Evolutionary conservation across 768 basidiomycete species (phyloP).

Genomic region (Boletus rubropictus): DNA sequence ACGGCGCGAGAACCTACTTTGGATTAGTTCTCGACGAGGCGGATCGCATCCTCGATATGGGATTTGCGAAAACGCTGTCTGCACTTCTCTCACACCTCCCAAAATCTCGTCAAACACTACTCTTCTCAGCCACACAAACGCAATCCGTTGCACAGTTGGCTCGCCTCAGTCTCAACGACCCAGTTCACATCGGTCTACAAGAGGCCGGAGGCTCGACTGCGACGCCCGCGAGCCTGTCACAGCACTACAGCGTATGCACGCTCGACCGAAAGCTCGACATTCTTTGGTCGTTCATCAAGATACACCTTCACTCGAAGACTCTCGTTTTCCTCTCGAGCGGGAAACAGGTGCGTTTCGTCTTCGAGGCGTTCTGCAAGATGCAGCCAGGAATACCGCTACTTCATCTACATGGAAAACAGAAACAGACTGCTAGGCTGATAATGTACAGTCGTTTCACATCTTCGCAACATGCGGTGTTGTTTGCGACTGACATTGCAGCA

Average conservation of each 20-base stretch:
- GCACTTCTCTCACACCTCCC: conserved; percentile 92
- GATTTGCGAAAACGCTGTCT: conserved; percentile 81
- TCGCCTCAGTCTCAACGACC: conserved; percentile 80
- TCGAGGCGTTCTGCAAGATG: conserved; percentile 92
- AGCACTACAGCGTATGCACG: conserved; percentile 78
- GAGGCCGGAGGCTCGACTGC: conserved; percentile 38
- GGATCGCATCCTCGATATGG: conserved; percentile 94
- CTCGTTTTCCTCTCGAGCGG: conserved; percentile 93
- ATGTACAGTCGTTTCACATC: conserved; percentile 82
- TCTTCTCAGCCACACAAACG: conserved; percentile 97
- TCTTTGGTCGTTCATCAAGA: conserved; percentile 92
- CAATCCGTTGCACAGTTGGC: conserved; percentile 84
- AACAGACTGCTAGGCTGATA: conserved; percentile 79
- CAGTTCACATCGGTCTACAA: conserved; percentile 65
- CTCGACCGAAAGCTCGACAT: conserved; percentile 87
- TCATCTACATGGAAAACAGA: conserved; percentile 94
- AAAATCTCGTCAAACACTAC: conserved; percentile 85
- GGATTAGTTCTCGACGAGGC: conserved; percentile 88
- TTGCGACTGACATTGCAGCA: conserved; percentile 95
- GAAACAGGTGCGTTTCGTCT: conserved; percentile 96
- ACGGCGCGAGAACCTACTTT: background rate
- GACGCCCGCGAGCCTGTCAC: conserved; percentile 77
- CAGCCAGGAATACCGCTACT: conserved; percentile 93
- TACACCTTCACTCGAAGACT: conserved; percentile 83
- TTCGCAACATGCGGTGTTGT: conserved; percentile 76